Percentiles rank a stretch among this genome's conserved stretches.
These are phyloP conservation scores for Amanita subjunquillea DNA, from an alignment of 768 basidiomycete species.

Conservation along the genomic window DNA sequence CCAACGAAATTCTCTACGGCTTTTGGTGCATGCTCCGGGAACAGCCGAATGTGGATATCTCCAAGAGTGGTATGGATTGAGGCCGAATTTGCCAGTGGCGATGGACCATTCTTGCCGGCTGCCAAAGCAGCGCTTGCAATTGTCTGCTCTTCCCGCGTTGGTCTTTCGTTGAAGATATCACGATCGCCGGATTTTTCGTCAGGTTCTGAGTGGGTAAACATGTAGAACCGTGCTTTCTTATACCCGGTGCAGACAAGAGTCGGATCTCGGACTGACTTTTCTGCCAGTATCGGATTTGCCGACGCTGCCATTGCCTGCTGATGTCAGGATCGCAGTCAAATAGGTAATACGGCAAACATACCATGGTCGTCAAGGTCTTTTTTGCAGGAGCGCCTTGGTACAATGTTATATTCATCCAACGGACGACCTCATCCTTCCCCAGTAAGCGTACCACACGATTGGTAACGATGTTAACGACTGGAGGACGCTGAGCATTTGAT, in stretches of 20 bases:
- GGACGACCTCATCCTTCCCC: conserved; percentile 89
- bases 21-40: conserved; percentile 88
- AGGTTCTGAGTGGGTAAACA: conserved; percentile 86
- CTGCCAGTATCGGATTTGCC: conserved; percentile 87
- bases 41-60: conserved; percentile 83
- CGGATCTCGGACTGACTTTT: conserved; percentile 77
- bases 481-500: neutral
- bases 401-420: conserved; percentile 79
- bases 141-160: conserved; percentile 91
- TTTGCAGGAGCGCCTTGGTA: conserved; percentile 95
- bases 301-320: conserved; percentile 88
- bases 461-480: conserved; percentile 91
- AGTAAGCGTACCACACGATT: conserved; percentile 83
- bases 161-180: conserved; percentile 96
- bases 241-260: conserved; percentile 90
- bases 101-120: conserved; percentile 42
- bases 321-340: conserved; percentile 6
- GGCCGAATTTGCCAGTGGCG: conserved; percentile 66
- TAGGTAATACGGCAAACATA: conserved; percentile 21
- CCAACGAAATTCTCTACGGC: conserved; percentile 98
- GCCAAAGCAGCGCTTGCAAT: conserved; percentile 56
- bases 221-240: conserved; percentile 87
- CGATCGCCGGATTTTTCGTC: conserved; percentile 74
- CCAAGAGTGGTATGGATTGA: conserved; percentile 94
- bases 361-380: conserved; percentile 70